Evolutionary conservation across 2,329 filamentous ascomycete species (phyloP), one percentile per base, ranked within the genome.

Genomic region (Berkeleyomyces rouxiae): DNA sequence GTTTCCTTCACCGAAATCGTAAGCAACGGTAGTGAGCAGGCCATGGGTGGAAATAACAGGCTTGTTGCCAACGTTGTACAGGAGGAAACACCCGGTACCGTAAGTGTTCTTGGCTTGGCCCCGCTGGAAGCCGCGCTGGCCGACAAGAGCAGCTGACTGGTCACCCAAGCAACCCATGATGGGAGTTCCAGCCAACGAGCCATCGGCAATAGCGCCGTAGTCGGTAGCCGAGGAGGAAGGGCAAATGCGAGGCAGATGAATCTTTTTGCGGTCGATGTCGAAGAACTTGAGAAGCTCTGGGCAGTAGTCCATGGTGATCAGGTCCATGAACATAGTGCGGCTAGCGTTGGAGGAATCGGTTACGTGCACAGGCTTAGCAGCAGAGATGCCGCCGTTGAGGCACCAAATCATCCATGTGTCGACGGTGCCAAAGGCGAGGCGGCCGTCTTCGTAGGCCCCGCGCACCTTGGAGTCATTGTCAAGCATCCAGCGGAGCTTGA

Each of bases 321-420:
- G 78, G 74, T 95, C 90, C 86, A 95, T 91, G 73, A 96, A 93
- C 90, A 95, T 95, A 65, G 90, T 96, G 70, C 90, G 79, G 61
- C 87, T 92, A 23, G 90, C 90, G 71, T 96, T 96, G 65, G 88
- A 90, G 58, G 86, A 83, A 72, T 96, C 90, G 0, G 90, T 93
- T 64, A 95, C 88, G 70, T 88, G 85, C 51, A 90, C 74, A 58
- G 83, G 80, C 13, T 69, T 70, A n/a, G 67, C 70, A 63, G 76
- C 74, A 60, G 79, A 82, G 40, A 76, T 78, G 59, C 87, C 85
- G 63, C 88, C 89, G 69, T 95, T 90, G 59, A 96, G 80, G 68
- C 85, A 84, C 75, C 89, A 95, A 61, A 95, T 81, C 64, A 96
- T 78, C 90, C 90, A 96, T 1, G 87, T 82, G 72, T 96, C 90